Percentiles rank a stretch among this genome's conserved stretches.
These are phyloP conservation scores for Calonectria multiphialidica DNA, from an alignment of 2,329 filamentous ascomycete species.

Conservation along the genomic window DNA sequence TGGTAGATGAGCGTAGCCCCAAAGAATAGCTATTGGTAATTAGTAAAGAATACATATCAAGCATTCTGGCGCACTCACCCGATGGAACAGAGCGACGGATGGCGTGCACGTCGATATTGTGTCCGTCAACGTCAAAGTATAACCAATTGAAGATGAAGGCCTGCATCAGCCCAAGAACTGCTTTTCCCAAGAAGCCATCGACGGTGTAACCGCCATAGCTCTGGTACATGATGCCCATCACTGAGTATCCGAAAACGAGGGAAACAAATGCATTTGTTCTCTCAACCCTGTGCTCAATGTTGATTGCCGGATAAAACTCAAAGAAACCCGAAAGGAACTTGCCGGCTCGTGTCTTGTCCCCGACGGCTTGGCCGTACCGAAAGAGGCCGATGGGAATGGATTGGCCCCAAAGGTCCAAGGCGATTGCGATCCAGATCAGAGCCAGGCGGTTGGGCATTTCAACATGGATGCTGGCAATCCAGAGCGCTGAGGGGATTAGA, in stretches of 20 bases:
- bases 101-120: constrained; percentile 69
- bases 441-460: constrained; percentile 66
- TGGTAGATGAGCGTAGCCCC: constrained; percentile 68
- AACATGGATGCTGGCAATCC: constrained; percentile 71
- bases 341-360: constrained; percentile 33
- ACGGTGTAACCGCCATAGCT: constrained; percentile 57
- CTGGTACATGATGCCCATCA: constrained; percentile 72
- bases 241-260: constrained; percentile 73
- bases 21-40: constrained; percentile 57
- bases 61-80: constrained; percentile 45
- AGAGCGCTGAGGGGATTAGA: constrained; percentile 63
- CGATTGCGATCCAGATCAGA: constrained; percentile 68
- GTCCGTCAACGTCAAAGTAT: constrained; percentile 72
- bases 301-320: constrained; percentile 72
- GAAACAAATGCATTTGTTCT: constrained; percentile 74
- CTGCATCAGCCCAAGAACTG: constrained; percentile 68
- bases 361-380: constrained; percentile 41
- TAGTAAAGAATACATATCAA: background rate
- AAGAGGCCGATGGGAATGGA: constrained; percentile 57
- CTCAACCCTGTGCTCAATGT: constrained; percentile 76
- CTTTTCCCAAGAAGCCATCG: constrained; percentile 73
- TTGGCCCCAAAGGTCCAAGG: constrained; percentile 64
- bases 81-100: constrained; percentile 65
- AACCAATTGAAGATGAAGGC: constrained; percentile 73
- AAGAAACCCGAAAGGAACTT: constrained; percentile 54